Conservation (phyloP, 2,329 filamentous ascomycete genomes). For the Apiospora malaysiana region DNA sequence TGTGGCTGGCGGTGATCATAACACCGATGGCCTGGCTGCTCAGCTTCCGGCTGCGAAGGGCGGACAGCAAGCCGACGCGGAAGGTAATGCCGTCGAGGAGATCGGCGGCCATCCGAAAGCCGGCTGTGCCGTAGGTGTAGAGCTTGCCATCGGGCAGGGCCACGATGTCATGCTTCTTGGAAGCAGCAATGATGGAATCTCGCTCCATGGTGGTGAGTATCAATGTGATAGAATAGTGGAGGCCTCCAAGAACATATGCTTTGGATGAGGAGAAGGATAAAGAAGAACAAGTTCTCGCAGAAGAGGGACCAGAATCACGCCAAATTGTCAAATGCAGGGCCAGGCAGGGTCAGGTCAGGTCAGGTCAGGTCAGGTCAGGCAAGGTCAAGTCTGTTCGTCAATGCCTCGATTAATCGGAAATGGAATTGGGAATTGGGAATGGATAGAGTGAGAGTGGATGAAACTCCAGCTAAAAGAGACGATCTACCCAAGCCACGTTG, state of each 20-base stretch:
- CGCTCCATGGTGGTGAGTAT: slow-evolving; percentile 51
- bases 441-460: slow-evolving; percentile 10
- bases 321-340: slow-evolving; percentile 8
- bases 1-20: slow-evolving; percentile 95
- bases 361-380: neutral
- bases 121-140: slow-evolving; percentile 71
- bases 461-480: slow-evolving; percentile 9
- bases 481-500: slow-evolving; percentile 18
- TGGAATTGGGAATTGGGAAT: neutral
- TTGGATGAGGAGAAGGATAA: neutral
- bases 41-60: slow-evolving; percentile 87
- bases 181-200: slow-evolving; percentile 62
- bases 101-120: slow-evolving; percentile 74
- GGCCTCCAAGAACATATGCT: neutral
- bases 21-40: slow-evolving; percentile 92
- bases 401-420: neutral
- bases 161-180: slow-evolving; percentile 66
- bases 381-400: neutral
- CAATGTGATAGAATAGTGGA: slow-evolving; percentile 4
- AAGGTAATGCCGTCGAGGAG: slow-evolving; percentile 92
- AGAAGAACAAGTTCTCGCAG: slow-evolving; percentile 9
- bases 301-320: slow-evolving; percentile 18
- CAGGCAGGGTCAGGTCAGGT: neutral
- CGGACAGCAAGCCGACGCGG: slow-evolving; percentile 87
- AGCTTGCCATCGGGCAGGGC: slow-evolving; percentile 51